These are phyloP conservation scores for Hypoxylon subgilvum DNA, from an alignment of 495 filamentous ascomycete species.

Conservation along the genomic window DNA sequence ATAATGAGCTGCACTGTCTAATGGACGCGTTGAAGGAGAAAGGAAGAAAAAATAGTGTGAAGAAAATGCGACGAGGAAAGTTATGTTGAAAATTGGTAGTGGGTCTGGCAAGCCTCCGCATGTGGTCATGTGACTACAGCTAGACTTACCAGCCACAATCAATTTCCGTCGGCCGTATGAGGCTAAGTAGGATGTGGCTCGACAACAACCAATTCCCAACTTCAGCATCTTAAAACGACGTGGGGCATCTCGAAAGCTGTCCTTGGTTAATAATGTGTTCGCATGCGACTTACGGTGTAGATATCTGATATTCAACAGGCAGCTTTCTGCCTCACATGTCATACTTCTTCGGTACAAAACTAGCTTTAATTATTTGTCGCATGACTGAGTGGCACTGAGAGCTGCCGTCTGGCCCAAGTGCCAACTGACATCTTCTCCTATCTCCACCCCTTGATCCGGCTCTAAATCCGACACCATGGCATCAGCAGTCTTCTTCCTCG, in stretches of 20 bases:
- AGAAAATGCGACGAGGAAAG: conserved; percentile 6
- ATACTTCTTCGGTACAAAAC: conserved; percentile 4
- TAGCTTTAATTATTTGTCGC: conserved; percentile 7
- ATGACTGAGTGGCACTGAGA: conserved; percentile 29
- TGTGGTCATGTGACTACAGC: conserved; percentile 15
- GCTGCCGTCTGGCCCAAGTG: conserved; percentile 33
- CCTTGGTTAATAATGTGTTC: conserved; percentile 15
- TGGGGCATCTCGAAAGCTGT: conserved; percentile 37
- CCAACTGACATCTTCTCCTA: conserved; percentile 34
- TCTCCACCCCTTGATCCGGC: conserved; percentile 23
- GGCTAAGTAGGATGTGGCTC: conserved; percentile 31
- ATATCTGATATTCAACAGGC: conserved; percentile 15
- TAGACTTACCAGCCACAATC: not conserved
- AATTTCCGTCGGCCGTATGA: not conserved
- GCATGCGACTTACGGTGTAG: conserved; percentile 24
- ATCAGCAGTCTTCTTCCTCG: conserved; percentile 97
- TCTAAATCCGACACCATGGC: conserved; percentile 69
- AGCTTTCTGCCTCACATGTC: conserved; percentile 4
- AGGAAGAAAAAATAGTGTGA: conserved; percentile 41
- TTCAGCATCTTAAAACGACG: conserved; percentile 26
- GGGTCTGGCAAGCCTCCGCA: conserved; percentile 12
- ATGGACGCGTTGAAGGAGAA: conserved; percentile 72
- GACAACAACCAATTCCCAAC: conserved; percentile 2
- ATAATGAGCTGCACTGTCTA: conserved; percentile 88
- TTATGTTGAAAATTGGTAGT: conserved; percentile 34